Evolutionary conservation across 2,329 filamentous ascomycete species (phyloP), one percentile per base, ranked within the genome.

Genomic region (Graphiopsis chlorocephala): DNA sequence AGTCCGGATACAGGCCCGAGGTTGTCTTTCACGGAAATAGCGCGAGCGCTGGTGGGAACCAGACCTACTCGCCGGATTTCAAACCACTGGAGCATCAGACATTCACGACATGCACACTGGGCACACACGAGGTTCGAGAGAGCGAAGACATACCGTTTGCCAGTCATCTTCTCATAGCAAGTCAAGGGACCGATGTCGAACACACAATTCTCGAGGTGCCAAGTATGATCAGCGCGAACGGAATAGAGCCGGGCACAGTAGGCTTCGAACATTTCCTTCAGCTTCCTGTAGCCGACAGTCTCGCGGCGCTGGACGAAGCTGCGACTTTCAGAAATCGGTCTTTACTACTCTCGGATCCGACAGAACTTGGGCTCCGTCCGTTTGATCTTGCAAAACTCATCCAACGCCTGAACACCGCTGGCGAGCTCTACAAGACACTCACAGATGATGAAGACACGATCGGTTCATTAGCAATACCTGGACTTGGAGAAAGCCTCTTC

Each of bases 211-310:
- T 79, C 58, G 81, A 84, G 68, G 74, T 81, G 1, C 81, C 81
- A 0, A 83, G 81, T 64, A 83, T 83, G 81, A 73, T 82, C 4
- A 77, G 75, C 20, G 74, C 76, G 15, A 78, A 79, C 23, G 81
- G 80, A 7, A 74, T 75, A 28, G 81, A 83, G 65, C 76, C 77
- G 0, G 82, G 82, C 0, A 81, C 80, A 1, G 71, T 82, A 12
- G 81, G 81, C 0, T 78, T 81, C 60, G 78, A 80, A 33, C 74
- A 82, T 70, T 83, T 79, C 62, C 73, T 83, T 4, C 81, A 84
- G 65, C 69, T 81, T 5, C 76, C 80, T 1, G 73, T 82, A 4
- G 75, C 79, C 0, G 80, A 81, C 38, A 69, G 69, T 52, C 64
- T 66, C 4, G 58, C 61, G 28, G 31, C 59, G 25, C 47, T 64